Evolutionary conservation across 768 basidiomycete genomes (phyloP), one percentile per base, ranked within the genome.

Genomic region (Rhodosporidiobolus odoratus): DNA sequence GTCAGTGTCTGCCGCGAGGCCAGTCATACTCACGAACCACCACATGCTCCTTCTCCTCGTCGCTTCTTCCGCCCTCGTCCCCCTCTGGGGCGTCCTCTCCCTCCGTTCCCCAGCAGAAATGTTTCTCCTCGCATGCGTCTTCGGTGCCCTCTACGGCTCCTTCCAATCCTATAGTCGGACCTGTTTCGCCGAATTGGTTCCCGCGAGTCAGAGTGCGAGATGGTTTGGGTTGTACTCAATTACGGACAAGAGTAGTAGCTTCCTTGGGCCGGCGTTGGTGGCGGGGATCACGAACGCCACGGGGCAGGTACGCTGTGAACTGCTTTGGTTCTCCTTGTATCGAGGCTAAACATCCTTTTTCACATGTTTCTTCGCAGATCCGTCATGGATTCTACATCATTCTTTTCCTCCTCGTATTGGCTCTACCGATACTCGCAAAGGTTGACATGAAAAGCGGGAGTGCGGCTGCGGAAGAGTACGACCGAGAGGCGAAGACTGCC

Each of bases 121-220:
- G 89, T 96, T 86, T 78, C 86, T 80, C 0, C 82, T 94, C 9
- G 89, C 91, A 0, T 82, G 89, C 1, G 89, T 88, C 78, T 97
- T 77, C 89, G 93, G 86, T 59, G 71, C n/a, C 56, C 84, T 92
- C 2, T 93, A 89, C 74, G 93, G 94, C 7, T 89, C 92, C 0
- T 96, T 96, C 81, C 92, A 95, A 79, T 85, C 89, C 32, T 95
- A 92, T 71, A 89, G 92, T 0, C 82, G 94, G 34, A 90, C 92
- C 3, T 86, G 89, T 50, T 97, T 91, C 76, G 87, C 91, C 2
- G 90, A 90, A 76, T 80, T 99, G 62, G 84, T 98, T 4, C 95
- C 94, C 0, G 85, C 85, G 3, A 88, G 89, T 0, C 91, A 96
- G 79, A 91, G 93, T 80, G 92, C 92, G 3, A 82, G 91, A 65